Evolutionary conservation across 768 basidiomycete genomes (phyloP), one percentile per base, ranked within the genome.

Genomic region (Coprinopsis marcescibilis): DNA sequence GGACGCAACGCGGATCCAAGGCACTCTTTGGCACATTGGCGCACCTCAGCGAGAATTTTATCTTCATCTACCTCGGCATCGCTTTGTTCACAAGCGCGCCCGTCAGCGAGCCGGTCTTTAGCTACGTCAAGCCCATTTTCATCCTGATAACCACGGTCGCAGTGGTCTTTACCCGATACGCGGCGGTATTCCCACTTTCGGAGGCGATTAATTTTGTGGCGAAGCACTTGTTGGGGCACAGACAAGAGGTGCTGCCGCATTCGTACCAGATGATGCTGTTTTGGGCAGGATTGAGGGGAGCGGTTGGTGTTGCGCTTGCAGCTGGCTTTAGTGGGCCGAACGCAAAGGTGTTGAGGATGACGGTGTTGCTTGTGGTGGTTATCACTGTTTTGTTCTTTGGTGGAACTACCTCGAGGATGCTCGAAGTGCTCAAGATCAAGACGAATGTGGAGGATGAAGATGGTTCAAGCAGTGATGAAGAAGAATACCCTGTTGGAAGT

Each of bases 231-330:
- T 80, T 90, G 1, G 92, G 92, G 1, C 89, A 93, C 58, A 78
- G 92, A 33, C 68, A 76, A 19, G 94, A 96, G 54, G 94, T 97
- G 55, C 70, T 99, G 3, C 94, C 96, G 1, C 94, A 98, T 64
- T 93, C 92, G 10, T 97, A 99, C 59, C 94, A 97, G 57, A 95
- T 98, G 90, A 96, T 98, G 93, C 69, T 98, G 13, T 98, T 98
- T 67, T 99, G 95, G 96, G 95, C 95, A 1, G 95, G 95, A 4
- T 69, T 99, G 45, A 76, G 96, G 23, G 96, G 96, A 27, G 96
- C 96, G 0, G 96, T 99, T 34, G 96, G 96, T 30, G 96, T 99
- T 17, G 96, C 96, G 3, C 79, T 99, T 24, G 96, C 96, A 1
- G 89, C 92, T 1, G 94, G 94, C 2, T 95, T 99, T 73, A 84